Evolutionary conservation across 192 early-diverging fungal species (phyloP), one percentile per base, ranked within the genome.

Genomic region (Haplosporangium gracile): DNA sequence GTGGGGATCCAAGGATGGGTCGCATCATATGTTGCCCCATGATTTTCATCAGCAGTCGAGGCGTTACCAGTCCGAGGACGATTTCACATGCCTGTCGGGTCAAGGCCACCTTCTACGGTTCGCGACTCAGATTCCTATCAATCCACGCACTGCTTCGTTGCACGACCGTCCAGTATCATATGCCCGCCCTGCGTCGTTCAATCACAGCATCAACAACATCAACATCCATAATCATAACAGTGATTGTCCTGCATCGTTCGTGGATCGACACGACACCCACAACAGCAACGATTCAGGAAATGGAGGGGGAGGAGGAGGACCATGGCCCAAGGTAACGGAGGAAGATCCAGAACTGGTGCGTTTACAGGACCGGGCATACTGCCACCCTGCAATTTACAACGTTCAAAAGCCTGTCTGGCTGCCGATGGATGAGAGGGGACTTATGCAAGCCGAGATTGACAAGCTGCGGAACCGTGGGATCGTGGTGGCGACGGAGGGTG

Each of bases 361-460:
- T 11, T 15, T 82, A 10, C 89, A 87, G 57, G 72, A 80, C 22
- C 82, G 81, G 26, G 79, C 90, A 0, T 91, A 91, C 63, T 87
- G 88, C 72, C 88, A 92, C 39, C 91, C 91, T 13, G 80, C 90
- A 7, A 76, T 82, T 5, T 81, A 77, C 15, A 65, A 68, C 20
- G 74, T 70, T 4, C 89, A 89, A 29, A 85, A 82, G 9, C 88
- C 90, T 26, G 88, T 92, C 6, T 92, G 91, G 91, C 42, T 92
- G n/a, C 90, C 91, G 34, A 73, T 87, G 68, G 91, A 92, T 53
- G 88, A 89, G 22, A 51, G 84, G 13, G 88, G 89, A 1, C 69
- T 92, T n/a, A 74, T 88, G 16, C 81, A 85, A 26, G 40, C n/a
- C 11, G 81, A 88, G 51, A 78, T 92, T 40, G 69, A 68, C 4